phyloP scores from a whole-genome alignment of 2,329 filamentous ascomycete species.

The Cordyceps cateniannulata region DNA sequence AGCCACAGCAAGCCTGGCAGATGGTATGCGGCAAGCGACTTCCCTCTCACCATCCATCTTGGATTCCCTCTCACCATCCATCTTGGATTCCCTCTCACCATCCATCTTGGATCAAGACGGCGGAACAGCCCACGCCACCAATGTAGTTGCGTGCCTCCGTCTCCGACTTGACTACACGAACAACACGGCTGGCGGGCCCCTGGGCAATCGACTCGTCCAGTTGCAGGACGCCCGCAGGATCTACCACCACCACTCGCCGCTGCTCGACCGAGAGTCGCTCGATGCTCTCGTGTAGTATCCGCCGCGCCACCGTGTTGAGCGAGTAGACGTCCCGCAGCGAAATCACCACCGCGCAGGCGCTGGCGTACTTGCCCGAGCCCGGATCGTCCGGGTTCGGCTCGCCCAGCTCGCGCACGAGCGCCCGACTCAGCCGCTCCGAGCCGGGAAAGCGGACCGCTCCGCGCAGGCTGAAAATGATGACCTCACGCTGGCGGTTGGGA shows the following conservation, averaged over 20 bases:
- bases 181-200: background rate
- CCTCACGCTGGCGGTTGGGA: slow-evolving; percentile 22
- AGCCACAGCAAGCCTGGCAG: too few relatives aligned
- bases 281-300: slow-evolving; percentile 25
- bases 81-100: slow-evolving; percentile 8
- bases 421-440: slow-evolving; percentile 26
- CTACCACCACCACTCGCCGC: slow-evolving; percentile 24
- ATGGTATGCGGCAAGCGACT: too few relatives aligned
- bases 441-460: slow-evolving; percentile 29
- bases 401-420: slow-evolving; percentile 24
- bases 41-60: too few relatives aligned
- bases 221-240: slow-evolving; percentile 22
- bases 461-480: slow-evolving; percentile 26
- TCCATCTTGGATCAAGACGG: slow-evolving; percentile 20
- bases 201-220: slow-evolving; percentile 15
- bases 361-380: slow-evolving; percentile 19
- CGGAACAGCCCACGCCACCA: slow-evolving; percentile 24
- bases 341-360: slow-evolving; percentile 26
- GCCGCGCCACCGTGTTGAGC: slow-evolving; percentile 23
- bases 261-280: slow-evolving; percentile 19
- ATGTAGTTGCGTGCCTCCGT: slow-evolving; percentile 23
- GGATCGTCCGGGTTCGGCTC: slow-evolving; percentile 19
- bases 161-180: slow-evolving; percentile 21
- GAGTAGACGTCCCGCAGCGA: slow-evolving; percentile 28
- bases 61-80: too few relatives aligned